Evolutionary conservation across 495 filamentous ascomycete genomes (phyloP).

Genomic region (Penicillium lagena): DNA sequence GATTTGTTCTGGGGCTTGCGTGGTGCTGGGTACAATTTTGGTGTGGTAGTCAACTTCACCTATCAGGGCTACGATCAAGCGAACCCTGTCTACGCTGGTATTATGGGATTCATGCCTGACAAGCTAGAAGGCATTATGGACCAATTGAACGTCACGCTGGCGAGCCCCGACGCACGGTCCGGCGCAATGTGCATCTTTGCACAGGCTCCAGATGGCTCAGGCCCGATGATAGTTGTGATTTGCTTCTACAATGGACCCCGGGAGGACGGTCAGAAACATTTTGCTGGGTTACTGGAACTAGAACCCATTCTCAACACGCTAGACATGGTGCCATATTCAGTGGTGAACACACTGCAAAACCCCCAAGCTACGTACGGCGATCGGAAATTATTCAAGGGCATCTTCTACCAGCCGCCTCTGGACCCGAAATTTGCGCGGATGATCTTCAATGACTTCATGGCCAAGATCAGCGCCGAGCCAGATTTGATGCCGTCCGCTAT

Average conservation of each 20-base stretch:
- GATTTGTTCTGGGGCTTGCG: conserved; percentile 46
- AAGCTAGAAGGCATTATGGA: conserved; percentile 33
- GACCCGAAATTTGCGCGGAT: conserved; percentile 23
- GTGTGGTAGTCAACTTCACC: conserved; percentile 40
- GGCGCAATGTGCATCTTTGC: conserved; percentile 35
- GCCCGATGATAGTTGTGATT: conserved; percentile 31
- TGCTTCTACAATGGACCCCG: conserved; percentile 47
- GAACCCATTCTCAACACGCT: conserved; percentile 30
- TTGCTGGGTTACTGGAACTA: conserved; percentile 28
- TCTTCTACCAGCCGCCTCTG: conserved; percentile 41
- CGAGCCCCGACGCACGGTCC: conserved; percentile 20
- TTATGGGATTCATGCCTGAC: conserved; percentile 32
- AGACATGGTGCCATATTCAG: conserved; percentile 33
- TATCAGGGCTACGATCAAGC: conserved; percentile 38
- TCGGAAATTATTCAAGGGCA: conserved; percentile 41
- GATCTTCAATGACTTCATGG: conserved; percentile 32
- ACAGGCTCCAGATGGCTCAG: conserved; percentile 24
- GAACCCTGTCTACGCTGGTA: conserved; percentile 40
- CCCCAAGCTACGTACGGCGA: conserved; percentile 34
- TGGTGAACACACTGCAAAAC: conserved; percentile 36
- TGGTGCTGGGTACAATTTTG: conserved; percentile 42
- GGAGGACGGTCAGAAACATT: conserved; percentile 32
- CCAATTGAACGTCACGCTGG: conserved; percentile 32
- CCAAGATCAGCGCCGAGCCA: conserved; percentile 15
- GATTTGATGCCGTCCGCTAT: conserved; percentile 20